Base-by-base conservation (phyloP, 2,329 filamentous ascomycete species). In the Lithohypha guttulata region DNA sequence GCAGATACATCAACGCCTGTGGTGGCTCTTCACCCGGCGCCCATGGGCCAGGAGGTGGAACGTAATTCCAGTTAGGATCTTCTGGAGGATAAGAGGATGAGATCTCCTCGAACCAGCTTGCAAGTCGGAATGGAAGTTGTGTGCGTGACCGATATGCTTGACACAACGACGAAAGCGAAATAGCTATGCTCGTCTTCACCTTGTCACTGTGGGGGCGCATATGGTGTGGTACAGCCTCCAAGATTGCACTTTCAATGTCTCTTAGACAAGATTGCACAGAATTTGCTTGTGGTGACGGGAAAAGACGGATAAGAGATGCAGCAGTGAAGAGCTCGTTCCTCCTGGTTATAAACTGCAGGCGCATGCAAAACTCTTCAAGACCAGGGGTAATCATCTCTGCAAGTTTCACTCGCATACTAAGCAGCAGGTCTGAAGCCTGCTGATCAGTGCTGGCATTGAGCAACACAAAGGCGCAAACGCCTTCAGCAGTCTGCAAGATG, bases 391-490 rank as follows among this genome's bases (percentile, higher is more conserved):
- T 27, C 21, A 39, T 20, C 5, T 20, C 18, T 8, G 43, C 34
- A 2, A 49, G 21, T 18, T 41, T 35, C 10, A 29, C 36, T 14
- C 35, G 41, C 32, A 46, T 26, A 3, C 19, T 38, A n/a, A 38
- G 34, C 27, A 44, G 23, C 10, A 46, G 23, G n/a, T 41, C 38
- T n/a, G 42, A 33, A 4, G 19, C 14, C 4, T 29, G 23, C n/a
- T 27, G 25, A 7, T 45, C 44, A 14, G 30, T 43, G 13, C 55
- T 54, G 1, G 63, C 60, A 4, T 56, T 53, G 11, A 48, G 45
- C 15, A 66, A 51, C 3, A 57, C 56, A 57, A 60, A 65, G 21
- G 57, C 54, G 11, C 60, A 58, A 14, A 65, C 51, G 9, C 60
- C 51, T 10, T 61, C 47, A 2, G 63, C 63, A 18, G 58, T 55